Conservation (phyloP, 208 protist species). For the Leishmania aethiopica region DNA sequence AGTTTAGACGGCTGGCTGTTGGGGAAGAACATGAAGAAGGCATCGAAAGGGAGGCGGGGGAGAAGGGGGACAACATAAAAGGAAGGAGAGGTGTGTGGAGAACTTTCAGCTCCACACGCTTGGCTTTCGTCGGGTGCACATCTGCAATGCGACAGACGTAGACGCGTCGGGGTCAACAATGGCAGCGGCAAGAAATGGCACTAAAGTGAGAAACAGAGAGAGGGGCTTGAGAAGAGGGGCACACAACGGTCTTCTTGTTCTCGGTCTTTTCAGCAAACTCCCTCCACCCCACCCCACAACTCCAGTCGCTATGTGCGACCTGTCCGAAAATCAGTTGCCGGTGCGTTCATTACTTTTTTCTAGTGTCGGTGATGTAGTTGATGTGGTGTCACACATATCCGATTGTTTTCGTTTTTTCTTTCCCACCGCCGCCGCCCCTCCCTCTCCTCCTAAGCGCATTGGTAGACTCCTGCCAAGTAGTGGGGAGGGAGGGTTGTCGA, state of each 20-base stretch:
- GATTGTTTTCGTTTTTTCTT: neutral
- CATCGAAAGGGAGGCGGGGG: neutral
- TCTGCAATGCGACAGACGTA: too few species aligned
- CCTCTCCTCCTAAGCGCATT: neutral
- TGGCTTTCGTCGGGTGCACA: neutral
- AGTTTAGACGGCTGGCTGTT: neutral
- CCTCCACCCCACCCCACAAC: neutral
- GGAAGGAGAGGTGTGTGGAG: neutral
- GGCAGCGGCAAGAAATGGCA: neutral
- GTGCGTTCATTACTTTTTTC: neutral
- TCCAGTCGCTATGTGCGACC: neutral
- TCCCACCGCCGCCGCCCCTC: neutral
- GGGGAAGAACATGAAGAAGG: neutral
- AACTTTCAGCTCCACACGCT: neutral
- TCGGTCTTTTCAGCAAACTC: neutral
- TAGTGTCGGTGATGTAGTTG: neutral
- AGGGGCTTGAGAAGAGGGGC: neutral
- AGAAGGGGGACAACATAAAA: neutral
- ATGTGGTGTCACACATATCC: neutral
- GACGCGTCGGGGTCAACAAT: neutral
- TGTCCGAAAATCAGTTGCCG: neutral
- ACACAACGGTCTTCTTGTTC: neutral
- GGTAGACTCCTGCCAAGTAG: neutral
- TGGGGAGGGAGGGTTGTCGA: neutral
- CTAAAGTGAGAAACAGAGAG: too few species aligned